These are phyloP conservation scores for Buddleja alternifolia DNA, from an alignment of 257 asterid species.

Conservation along the genomic window DNA sequence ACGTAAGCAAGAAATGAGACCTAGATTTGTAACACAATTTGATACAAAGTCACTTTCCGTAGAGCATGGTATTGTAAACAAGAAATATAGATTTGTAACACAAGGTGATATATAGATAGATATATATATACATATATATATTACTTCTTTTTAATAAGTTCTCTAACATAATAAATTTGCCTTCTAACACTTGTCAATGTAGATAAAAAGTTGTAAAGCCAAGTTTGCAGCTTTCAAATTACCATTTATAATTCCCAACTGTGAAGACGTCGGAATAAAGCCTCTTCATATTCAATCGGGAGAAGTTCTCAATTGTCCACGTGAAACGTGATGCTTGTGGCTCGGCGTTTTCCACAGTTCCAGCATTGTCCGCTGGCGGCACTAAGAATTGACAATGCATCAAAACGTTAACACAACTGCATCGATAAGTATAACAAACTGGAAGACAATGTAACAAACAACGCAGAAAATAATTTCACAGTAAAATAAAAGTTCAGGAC, in stretches of 20 bases:
- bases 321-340: constrained; percentile 71
- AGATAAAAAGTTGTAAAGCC: constrained; percentile 4
- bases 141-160: background rate
- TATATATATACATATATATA: too few species aligned
- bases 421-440: background rate
- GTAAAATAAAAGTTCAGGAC: constrained; percentile 4
- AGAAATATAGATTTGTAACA: too few species aligned
- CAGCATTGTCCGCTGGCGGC: constrained; percentile 66
- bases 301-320: constrained; percentile 64
- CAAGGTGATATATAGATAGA: background rate
- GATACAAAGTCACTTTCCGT: too few species aligned
- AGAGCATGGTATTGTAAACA: too few species aligned
- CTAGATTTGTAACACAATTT: constrained; percentile 11
- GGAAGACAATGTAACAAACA: background rate
- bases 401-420: constrained; percentile 28
- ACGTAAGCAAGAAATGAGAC: background rate
- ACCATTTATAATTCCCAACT: constrained; percentile 65
- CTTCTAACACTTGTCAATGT: background rate
- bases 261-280: constrained; percentile 58
- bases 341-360: constrained; percentile 56
- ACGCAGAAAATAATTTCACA: constrained; percentile 4
- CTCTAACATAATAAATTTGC: constrained; percentile 11
- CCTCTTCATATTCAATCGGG: constrained; percentile 67
- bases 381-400: constrained; percentile 39
- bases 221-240: too few species aligned